Evolutionary conservation across 345 rosid genomes (phyloP), one percentile per base, ranked within the genome.

Genomic region (Ailanthus altissimus): DNA sequence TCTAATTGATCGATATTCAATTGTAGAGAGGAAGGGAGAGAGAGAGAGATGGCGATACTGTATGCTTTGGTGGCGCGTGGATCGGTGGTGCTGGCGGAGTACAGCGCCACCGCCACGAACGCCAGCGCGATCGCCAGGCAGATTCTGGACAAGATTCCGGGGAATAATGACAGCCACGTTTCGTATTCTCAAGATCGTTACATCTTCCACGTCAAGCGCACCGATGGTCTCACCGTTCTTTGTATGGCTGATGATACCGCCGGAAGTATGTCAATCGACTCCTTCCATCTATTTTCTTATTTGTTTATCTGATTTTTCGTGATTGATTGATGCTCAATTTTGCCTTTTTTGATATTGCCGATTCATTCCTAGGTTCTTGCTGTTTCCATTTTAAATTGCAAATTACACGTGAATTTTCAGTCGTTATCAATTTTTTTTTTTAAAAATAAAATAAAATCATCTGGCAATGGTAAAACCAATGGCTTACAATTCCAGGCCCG

Each of bases 231-330:
- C 82, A 86, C 99, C 82, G 96, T 89, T 77, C 97, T 95, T 77
- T 95, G 99, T 81, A 92, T 95, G 98, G 98, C 99, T 46, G 98
- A 95, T 46, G 98, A 95, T 66, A 88, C 91, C 63, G 88, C 97
- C 82, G 99, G 94, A 80, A 89, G 97, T 95, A 85, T 66, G 90
- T 64, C 65, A 18, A 46, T 28, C n/a, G 5, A 20, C 21, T 47
- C 13, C 2, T 68, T 26, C 36, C 23, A 15, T 20, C 10, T 15
- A 23, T 28, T 40, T 9, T 32, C 12, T 8, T 13, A 23, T 10
- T 73, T 59, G 45, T 11, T 43, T 8, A 40, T 26, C 0, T 11
- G 6, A 36, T 4, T 20, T n/a, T 53, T 11, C 43, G 13, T 45
- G 40, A 38, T 63, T 20, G 51, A 70, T 50, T 58, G 43, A 65